Percentiles rank a stretch among this genome's conserved stretches.
phyloP scores from a whole-genome alignment of 2,329 filamentous ascomycete species.

The Penicillium occitanis region DNA sequence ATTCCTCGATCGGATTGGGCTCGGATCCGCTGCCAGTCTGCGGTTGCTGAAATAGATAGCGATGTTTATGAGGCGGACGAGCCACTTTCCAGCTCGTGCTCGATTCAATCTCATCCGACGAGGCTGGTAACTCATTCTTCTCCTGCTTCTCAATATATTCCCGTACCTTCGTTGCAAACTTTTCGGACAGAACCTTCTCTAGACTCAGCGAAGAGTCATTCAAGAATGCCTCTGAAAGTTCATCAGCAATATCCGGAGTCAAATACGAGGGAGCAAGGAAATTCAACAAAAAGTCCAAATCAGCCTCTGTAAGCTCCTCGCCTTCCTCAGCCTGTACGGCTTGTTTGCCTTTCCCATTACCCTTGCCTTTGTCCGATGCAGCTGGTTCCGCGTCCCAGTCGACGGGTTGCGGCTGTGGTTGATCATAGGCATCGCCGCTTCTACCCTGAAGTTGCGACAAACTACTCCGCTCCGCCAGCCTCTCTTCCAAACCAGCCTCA shows the following conservation, averaged over 20 bases:
- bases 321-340: constrained; percentile 52
- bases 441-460: constrained; percentile 91
- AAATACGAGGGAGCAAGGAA: constrained; percentile 90
- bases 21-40: constrained; percentile 32
- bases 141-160: constrained; percentile 70
- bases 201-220: constrained; percentile 83
- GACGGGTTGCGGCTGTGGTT: constrained; percentile 65
- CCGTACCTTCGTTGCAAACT: constrained; percentile 71
- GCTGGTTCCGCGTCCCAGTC: constrained; percentile 40
- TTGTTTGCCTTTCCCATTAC: constrained; percentile 39
- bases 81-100: constrained; percentile 70
- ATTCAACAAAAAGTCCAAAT: constrained; percentile 85
- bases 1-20: constrained; percentile 64
- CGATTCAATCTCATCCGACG: constrained; percentile 58
- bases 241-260: constrained; percentile 84
- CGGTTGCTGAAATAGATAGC: constrained; percentile 76
- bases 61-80: constrained; percentile 89
- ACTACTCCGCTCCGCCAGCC: constrained; percentile 83
- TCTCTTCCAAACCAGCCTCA: constrained; percentile 82
- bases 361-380: constrained; percentile 28
- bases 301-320: constrained; percentile 67
- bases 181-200: constrained; percentile 72
- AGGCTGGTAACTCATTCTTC: constrained; percentile 42
- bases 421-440: constrained; percentile 77
- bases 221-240: constrained; percentile 75